Evolutionary conservation across 306 rosid genomes (phyloP).

Genomic region (Parietaria judaica): DNA sequence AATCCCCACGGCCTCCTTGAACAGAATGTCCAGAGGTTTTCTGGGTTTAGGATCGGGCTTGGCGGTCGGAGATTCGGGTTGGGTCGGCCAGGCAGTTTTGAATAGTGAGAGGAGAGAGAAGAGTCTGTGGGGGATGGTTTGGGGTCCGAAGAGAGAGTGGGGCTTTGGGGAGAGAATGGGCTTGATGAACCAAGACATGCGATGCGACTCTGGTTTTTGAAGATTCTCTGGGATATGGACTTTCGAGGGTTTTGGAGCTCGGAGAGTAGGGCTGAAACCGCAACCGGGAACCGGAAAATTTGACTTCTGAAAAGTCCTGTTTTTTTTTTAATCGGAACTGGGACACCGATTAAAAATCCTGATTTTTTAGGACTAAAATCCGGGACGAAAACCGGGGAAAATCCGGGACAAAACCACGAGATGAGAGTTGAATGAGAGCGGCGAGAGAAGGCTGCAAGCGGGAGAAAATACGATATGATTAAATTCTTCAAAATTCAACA

Average conservation of each 20-base stretch:
- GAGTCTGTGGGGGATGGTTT: slow-evolving; percentile 14
- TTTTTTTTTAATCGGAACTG: no score
- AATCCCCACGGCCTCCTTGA: slow-evolving; percentile 31
- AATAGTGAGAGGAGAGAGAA: slow-evolving; percentile 18
- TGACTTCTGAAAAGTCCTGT: no score
- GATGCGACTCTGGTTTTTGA: not conserved
- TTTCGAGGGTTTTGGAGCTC: not conserved
- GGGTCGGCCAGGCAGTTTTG: not conserved
- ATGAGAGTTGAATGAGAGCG: no score
- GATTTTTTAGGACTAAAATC: no score
- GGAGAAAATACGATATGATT: no score
- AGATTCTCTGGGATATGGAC: not conserved
- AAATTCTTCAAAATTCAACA: no score
- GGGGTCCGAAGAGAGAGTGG: slow-evolving; percentile 19
- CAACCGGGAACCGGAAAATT: no score
- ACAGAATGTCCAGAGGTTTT: slow-evolving; percentile 35
- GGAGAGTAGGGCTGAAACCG: no score
- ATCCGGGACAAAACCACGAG: no score
- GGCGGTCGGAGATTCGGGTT: slow-evolving; percentile 9
- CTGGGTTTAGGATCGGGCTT: slow-evolving; percentile 4
- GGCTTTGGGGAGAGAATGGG: slow-evolving; percentile 23
- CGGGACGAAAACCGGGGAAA: no score
- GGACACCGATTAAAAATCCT: no score
- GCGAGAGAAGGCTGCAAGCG: no score
- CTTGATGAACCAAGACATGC: slow-evolving; percentile 31